Conservation (phyloP, 2,329 filamentous ascomycete genomes). For the Paecilomyces niveus region DNA sequence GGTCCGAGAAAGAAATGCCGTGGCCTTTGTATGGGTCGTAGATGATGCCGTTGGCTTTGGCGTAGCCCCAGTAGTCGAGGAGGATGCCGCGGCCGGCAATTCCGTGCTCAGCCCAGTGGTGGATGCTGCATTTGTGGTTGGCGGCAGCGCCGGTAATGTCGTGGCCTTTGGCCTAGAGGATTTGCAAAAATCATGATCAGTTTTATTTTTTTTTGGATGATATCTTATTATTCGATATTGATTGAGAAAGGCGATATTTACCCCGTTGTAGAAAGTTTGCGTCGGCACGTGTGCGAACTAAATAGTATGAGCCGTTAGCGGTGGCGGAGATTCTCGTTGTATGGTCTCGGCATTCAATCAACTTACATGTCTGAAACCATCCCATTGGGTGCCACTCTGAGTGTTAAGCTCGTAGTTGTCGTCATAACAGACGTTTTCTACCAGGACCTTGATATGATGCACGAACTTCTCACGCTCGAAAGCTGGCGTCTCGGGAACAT, state of each 20-base stretch:
- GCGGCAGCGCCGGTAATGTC: conserved; percentile 26
- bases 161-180: conserved; percentile 21
- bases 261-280: conserved; percentile 36
- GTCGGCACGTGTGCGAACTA: conserved; percentile 33
- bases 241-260: conserved; percentile 7
- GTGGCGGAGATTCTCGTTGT: not conserved
- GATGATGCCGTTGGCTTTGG: conserved; percentile 43
- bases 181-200: not conserved
- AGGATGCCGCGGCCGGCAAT: conserved; percentile 37
- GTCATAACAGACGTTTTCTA: conserved; percentile 32
- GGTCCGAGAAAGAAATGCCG: conserved; percentile 47
- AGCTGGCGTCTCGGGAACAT: conserved; percentile 45
- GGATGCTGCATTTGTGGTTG: conserved; percentile 35
- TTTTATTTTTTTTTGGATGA: not conserved
- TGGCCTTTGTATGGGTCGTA: conserved; percentile 49
- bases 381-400: conserved; percentile 44
- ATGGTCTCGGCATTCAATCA: not conserved
- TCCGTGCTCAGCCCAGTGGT: conserved; percentile 36
- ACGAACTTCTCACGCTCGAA: conserved; percentile 48
- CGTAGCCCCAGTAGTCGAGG: conserved; percentile 39
- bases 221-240: not conserved
- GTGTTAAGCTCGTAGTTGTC: conserved; percentile 43
- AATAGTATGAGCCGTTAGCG: conserved; percentile 2
- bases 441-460: conserved; percentile 45
- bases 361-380: conserved; percentile 42